Percentiles rank a stretch among this genome's conserved stretches.
Evolutionary conservation across 2,329 filamentous ascomycete species (phyloP).

Genomic region (Phaeosphaeriaceae sp.): DNA sequence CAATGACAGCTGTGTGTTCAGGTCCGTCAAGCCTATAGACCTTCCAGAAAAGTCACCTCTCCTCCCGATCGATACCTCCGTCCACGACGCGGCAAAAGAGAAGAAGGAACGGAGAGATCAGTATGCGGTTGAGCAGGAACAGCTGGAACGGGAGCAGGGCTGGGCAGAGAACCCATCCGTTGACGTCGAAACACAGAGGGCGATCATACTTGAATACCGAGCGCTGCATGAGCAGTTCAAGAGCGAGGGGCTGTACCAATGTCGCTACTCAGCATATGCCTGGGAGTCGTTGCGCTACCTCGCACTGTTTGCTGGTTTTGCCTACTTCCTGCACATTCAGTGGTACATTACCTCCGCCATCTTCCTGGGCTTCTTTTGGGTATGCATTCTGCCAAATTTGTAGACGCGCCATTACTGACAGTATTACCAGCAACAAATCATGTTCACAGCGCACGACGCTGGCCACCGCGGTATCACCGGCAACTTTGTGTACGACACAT

Average conservation of each 20-base stretch:
- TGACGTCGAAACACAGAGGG: conserved; percentile 61
- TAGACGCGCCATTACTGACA: conserved; percentile 11
- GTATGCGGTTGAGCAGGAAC: conserved; percentile 44
- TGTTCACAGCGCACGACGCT: conserved; percentile 72
- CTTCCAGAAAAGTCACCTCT: conserved; percentile 35
- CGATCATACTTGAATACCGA: conserved; percentile 64
- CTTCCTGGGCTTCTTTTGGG: conserved; percentile 69
- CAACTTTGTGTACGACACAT: conserved; percentile 64
- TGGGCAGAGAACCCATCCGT: conserved; percentile 57
- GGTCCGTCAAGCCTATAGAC: conserved; percentile 17
- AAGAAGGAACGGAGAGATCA: conserved; percentile 32
- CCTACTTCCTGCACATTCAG: conserved; percentile 53
- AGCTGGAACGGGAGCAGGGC: conserved; percentile 48
- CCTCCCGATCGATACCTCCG: conserved; percentile 10
- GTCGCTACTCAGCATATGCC: conserved; percentile 64
- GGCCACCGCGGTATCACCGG: conserved; percentile 69
- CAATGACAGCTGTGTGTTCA: conserved; percentile 30
- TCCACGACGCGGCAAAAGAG: conserved; percentile 14
- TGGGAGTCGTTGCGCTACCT: conserved; percentile 65
- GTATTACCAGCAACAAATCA: conserved; percentile 65
- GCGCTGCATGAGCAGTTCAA: conserved; percentile 62
- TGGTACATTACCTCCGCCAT: conserved; percentile 67
- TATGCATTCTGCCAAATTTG: conserved; percentile 34
- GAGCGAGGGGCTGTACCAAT: conserved; percentile 65
- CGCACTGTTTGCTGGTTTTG: conserved; percentile 59